phyloP scores from a whole-genome alignment of 2,329 filamentous ascomycete species.

The Hymenoscyphus scutula region DNA sequence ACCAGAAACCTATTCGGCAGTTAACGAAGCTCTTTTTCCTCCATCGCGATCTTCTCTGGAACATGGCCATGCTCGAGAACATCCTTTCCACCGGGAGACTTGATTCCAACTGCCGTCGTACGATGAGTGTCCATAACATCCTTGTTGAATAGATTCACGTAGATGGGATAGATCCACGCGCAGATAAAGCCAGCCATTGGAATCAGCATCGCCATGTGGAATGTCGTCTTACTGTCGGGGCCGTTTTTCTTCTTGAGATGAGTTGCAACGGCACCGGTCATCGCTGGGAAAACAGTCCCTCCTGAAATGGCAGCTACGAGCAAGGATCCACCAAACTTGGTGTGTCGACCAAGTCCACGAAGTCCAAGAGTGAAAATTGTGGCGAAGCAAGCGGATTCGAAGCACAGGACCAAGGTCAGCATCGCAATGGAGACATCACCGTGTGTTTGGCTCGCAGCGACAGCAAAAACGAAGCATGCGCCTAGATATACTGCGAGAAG shows the following conservation, averaged over 20 bases:
- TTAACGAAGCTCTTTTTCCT: slow-evolving; percentile 1
- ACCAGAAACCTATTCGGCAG: neutral
- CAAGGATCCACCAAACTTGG: slow-evolving; percentile 71
- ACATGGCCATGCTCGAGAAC: slow-evolving; percentile 14
- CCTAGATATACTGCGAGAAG: slow-evolving; percentile 67
- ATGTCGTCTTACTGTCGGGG: slow-evolving; percentile 15
- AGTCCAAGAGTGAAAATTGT: slow-evolving; percentile 79
- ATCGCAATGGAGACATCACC: slow-evolving; percentile 53
- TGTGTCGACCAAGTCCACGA: slow-evolving; percentile 73
- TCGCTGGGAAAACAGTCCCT: slow-evolving; percentile 70
- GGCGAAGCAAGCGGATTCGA: slow-evolving; percentile 77
- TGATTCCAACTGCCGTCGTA: slow-evolving; percentile 19
- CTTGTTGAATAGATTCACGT: slow-evolving; percentile 35
- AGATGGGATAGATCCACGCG: slow-evolving; percentile 37
- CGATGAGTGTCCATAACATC: slow-evolving; percentile 34
- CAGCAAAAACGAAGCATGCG: slow-evolving; percentile 59
- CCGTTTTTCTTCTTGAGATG: slow-evolving; percentile 19
- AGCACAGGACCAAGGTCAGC: slow-evolving; percentile 71
- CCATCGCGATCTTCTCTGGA: slow-evolving; percentile 7
- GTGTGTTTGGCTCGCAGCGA: slow-evolving; percentile 39
- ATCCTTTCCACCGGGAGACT: slow-evolving; percentile 11
- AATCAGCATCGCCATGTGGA: slow-evolving; percentile 35
- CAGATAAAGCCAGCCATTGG: slow-evolving; percentile 37
- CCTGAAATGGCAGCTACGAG: slow-evolving; percentile 70
- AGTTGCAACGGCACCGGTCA: slow-evolving; percentile 57